Base-by-base conservation (phyloP, 2,329 filamentous ascomycete species). In the Diaporthe nobilis region DNA sequence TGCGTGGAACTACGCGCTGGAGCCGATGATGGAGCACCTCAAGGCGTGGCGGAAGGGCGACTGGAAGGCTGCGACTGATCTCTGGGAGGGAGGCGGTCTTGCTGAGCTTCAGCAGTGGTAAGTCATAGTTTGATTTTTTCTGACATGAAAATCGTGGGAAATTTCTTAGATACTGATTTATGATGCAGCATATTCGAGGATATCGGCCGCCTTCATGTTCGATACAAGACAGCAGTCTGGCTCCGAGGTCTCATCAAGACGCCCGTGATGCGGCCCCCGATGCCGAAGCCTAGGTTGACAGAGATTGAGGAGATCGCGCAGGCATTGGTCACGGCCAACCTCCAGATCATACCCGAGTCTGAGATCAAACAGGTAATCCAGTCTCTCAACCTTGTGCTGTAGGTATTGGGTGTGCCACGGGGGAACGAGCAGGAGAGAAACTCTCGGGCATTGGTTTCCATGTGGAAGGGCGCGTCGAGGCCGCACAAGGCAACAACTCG, bases 11-110 rank as follows among this genome's bases (percentile, higher is more conserved):
- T 67, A 67, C n/a, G 61, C 44, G 12, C 61, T 67, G 0, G 61
- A 67, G 28, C 44, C 61, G 10, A 67, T 49, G 61, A 51, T 51
- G 61, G 61, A 67, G 44, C 44, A 67, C 17, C 61, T 67, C 31
- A 51, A 53, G 44, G 63, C 63, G 22, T 68, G 63, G 63, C 31
- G 63, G 1, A 68, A 68, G 63, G 63, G 63, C 6, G 63, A 68
- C 31, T 68, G 63, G 44, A 51, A 51, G 44, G 31, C 63, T 13
- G 63, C 63, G 20, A 68, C 63, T 25, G 63, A 68, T 39, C 44
- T 51, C 1, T 68, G 44, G 63, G 63, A 68, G 44, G 44, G 31
- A 0, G 63, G 44, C 0, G 63, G 63, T 1, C 44, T 68, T 39
- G 63, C 63, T 1, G 63, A 68, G 31, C 22, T 68, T 4, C 31